These are phyloP conservation scores for Chrysochromulina parva DNA, from an alignment of 78 protist species.

Conservation along the genomic window DNA sequence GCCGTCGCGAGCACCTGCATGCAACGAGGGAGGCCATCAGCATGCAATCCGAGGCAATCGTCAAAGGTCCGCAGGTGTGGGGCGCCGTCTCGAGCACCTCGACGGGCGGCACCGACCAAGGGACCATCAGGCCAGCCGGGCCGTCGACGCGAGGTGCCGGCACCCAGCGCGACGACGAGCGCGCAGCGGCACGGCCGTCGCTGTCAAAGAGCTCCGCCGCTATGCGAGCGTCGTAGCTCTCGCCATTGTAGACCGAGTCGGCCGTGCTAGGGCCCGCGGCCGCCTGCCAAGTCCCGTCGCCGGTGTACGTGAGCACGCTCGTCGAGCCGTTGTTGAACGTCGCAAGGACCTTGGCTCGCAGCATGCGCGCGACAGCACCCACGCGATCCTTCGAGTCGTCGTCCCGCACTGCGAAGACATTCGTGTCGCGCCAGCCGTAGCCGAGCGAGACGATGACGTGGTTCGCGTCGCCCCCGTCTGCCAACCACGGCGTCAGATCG, in stretches of 20 bases:
- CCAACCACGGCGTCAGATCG: not conserved
- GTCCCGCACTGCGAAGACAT: no score
- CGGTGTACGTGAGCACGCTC: not conserved
- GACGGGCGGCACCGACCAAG: slow-evolving; percentile 19
- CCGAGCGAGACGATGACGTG: slow-evolving; percentile 24
- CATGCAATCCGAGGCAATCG: no score
- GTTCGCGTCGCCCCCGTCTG: not conserved
- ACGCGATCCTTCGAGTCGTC: no score
- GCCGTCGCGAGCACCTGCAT: not conserved
- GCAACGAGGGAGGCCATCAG: no score
- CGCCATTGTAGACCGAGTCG: slow-evolving; percentile 42
- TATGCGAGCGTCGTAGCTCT: not conserved
- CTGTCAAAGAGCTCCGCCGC: not conserved
- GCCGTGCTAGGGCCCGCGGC: not conserved
- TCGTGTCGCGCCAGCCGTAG: slow-evolving; percentile 15
- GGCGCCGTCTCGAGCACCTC: not conserved
- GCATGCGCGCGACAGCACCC: not conserved
- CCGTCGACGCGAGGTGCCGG: not conserved
- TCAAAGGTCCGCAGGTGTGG: no score
- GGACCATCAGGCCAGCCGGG: slow-evolving; percentile 6
- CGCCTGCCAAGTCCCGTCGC: not conserved
- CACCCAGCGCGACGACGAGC: not conserved
- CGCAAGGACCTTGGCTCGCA: not conserved
- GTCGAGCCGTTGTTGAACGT: not conserved
- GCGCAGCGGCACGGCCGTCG: not conserved